Evolutionary conservation across 208 protist genomes (phyloP).

Genomic region (Acanthamoeba culbertsoni): DNA sequence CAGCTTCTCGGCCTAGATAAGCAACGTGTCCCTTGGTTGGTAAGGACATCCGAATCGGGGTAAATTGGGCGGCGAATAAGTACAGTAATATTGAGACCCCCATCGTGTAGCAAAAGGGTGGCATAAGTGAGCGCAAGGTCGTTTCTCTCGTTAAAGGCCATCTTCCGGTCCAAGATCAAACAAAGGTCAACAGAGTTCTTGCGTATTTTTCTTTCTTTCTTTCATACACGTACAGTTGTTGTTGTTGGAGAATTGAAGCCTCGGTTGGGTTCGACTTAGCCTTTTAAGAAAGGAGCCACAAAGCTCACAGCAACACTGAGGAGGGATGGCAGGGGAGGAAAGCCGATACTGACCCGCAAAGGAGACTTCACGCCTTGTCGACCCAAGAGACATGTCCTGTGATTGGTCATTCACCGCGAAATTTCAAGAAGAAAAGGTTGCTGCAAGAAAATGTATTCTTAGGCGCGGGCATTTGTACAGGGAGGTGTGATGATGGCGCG

Average conservation of each 20-base stretch:
- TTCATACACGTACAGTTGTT: no score
- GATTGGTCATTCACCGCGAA: not conserved
- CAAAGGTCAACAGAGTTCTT: not conserved
- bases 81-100: not conserved
- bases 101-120: not conserved
- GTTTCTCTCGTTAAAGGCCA: not conserved
- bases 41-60: no score
- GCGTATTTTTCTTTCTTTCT: no score
- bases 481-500: not conserved
- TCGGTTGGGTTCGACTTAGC: slow-evolving; percentile 33
- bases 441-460: not conserved
- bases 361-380: not conserved
- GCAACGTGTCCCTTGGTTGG: no score
- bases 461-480: not conserved
- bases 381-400: not conserved
- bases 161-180: not conserved
- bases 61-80: no score
- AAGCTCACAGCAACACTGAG: slow-evolving; percentile 17
- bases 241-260: no score
- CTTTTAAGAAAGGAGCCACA: slow-evolving; percentile 24
- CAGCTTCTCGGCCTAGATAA: not conserved
- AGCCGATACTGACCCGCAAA: not conserved
- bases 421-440: not conserved
- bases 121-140: not conserved
- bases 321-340: not conserved